phyloP scores from a whole-genome alignment of 805 yeast species.

The Saccharomycopsis amapae region DNA sequence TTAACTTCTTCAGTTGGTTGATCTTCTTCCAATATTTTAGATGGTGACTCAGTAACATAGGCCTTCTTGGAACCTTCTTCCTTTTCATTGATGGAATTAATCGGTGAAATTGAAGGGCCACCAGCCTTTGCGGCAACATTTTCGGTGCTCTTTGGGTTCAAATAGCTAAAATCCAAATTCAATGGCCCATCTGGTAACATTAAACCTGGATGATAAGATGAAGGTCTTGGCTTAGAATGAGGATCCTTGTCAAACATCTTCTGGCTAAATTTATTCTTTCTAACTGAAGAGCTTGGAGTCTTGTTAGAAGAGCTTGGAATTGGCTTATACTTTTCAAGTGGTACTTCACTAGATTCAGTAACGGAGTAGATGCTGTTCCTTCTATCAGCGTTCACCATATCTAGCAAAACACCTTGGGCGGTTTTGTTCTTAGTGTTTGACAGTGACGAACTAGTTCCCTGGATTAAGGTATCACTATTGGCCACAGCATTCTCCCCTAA shows the following conservation, averaged over 20 bases:
- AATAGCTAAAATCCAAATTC: constrained; percentile 23
- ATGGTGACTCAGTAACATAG: too few species aligned
- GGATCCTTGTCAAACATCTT: constrained; percentile 36
- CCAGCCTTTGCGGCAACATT: neutral
- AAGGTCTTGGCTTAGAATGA: constrained; percentile 67
- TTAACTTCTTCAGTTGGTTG: neutral
- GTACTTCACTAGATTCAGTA: neutral
- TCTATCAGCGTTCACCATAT: constrained; percentile 58
- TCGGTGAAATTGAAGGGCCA: constrained; percentile 4
- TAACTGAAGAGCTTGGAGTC: too few species aligned
- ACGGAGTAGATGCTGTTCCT: constrained; percentile 17
- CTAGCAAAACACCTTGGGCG: constrained; percentile 64
- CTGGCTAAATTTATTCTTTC: constrained; percentile 20
- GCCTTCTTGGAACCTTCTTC: too few species aligned
- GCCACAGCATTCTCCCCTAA: constrained; percentile 9
- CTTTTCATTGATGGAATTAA: too few species aligned
- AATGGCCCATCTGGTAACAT: constrained; percentile 25
- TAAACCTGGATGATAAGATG: constrained; percentile 72
- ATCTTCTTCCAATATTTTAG: too few species aligned
- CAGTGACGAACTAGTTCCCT: constrained; percentile 15
- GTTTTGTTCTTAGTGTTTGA: constrained; percentile 34
- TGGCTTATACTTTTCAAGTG: neutral
- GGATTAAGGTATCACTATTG: constrained; percentile 18
- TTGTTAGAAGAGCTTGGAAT: neutral
- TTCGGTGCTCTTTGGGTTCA: constrained; percentile 29